These are phyloP conservation scores for Sporothrix curviconia DNA, from an alignment of 2,329 filamentous ascomycete species.

Conservation along the genomic window DNA sequence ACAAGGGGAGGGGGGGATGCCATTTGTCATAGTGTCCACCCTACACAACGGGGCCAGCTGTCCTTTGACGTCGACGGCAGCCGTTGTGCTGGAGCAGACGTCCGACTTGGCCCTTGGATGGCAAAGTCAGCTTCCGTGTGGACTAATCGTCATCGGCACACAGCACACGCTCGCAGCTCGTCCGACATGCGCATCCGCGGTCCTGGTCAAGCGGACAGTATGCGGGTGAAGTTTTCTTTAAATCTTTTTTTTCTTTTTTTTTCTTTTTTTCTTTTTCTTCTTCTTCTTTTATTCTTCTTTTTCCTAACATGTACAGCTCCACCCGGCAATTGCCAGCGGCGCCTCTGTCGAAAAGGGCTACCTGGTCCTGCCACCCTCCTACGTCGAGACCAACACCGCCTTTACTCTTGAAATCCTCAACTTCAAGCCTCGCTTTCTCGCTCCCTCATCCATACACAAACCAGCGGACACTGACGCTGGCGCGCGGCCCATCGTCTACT, in stretches of 20 bases:
- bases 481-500: conserved; percentile 1
- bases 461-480: background rate
- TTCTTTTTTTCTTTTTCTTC: no score
- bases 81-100: background rate
- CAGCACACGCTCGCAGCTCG: no score
- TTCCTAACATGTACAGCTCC: background rate
- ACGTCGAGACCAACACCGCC: background rate
- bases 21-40: background rate
- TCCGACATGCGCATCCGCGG: background rate
- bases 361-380: background rate
- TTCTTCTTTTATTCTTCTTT: background rate
- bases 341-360: background rate
- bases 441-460: background rate
- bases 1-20: background rate
- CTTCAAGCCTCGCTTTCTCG: background rate
- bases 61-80: background rate
- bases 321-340: background rate
- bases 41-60: background rate
- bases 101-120: background rate
- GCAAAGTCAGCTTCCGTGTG: background rate
- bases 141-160: background rate
- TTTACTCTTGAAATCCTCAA: background rate
- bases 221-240: background rate
- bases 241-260: background rate
- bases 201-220: background rate